phyloP scores from a whole-genome alignment of 352 stramenopile genomes.

The Phytophthora colocasiae region DNA sequence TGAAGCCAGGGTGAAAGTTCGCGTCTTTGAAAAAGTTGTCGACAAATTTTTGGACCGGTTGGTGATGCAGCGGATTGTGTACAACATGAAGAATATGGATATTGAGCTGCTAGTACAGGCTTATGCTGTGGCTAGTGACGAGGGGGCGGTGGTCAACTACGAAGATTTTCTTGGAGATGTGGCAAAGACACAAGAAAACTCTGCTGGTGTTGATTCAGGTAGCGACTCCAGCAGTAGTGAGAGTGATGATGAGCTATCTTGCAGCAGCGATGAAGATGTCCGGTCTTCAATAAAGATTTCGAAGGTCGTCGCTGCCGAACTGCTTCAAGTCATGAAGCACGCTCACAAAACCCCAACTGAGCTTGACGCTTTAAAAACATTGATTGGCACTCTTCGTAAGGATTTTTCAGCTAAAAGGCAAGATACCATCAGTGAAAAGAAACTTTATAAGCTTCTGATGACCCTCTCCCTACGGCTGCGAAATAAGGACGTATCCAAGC shows the following conservation, averaged over 20 bases:
- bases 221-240: constrained; percentile 41
- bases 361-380: constrained; percentile 41
- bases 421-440: constrained; percentile 54
- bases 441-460: constrained; percentile 68
- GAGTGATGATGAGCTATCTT: constrained; percentile 41
- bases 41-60: constrained; percentile 79
- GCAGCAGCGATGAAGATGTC: constrained; percentile 52
- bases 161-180: constrained; percentile 63
- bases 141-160: constrained; percentile 49
- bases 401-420: constrained; percentile 33
- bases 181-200: constrained; percentile 39
- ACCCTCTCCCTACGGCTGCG: constrained; percentile 50
- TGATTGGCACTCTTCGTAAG: constrained; percentile 30
- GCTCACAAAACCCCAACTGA: constrained; percentile 44
- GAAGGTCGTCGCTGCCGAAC: constrained; percentile 31
- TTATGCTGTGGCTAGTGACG: constrained; percentile 38
- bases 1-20: constrained; percentile 55
- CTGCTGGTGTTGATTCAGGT: constrained; percentile 7
- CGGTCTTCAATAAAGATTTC: constrained; percentile 28
- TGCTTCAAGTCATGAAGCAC: constrained; percentile 49
- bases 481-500: constrained; percentile 55
- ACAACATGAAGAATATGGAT: constrained; percentile 78
- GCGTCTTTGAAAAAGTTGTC: constrained; percentile 76
- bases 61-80: constrained; percentile 55
- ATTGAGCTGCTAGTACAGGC: constrained; percentile 44